Base-by-base conservation (phyloP, 305 asterid species). In the Plantago lanceolata region DNA sequence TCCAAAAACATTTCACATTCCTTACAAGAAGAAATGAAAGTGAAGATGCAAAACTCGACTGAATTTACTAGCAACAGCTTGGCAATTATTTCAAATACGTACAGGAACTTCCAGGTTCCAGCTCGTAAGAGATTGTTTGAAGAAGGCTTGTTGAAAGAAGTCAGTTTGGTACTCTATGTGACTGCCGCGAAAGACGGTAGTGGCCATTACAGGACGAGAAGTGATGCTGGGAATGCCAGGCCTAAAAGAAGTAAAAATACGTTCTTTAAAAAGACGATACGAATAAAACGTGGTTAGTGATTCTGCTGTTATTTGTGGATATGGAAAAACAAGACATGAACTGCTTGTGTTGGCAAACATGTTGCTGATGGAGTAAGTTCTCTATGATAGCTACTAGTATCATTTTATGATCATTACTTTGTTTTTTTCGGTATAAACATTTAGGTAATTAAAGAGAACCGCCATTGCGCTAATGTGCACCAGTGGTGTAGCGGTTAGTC, bases 361-460 rank as follows among this genome's bases (percentile, higher is more conserved):
- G 2, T 20, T 50, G 75, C 43, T 0, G 81, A 65, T 40, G 81
- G 81, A 68, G 80, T 76, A 71, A 60, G 80, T 69, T 35, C 45
- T 29, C 40, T 21, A 0, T n/a, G n/a, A n/a, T n/a, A n/a, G n/a
- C 16, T 14, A 33, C 5, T 40, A n/a, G n/a, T n/a, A n/a, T n/a
- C n/a, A n/a, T n/a, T n/a, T n/a, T n/a, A n/a, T 0, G 11, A 29
- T 29, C 45, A 6, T 29, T 8, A 29, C 61, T n/a, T 59, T 3
- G 3, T 4, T n/a, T 31, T 37, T 37, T 26, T 53, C 21, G 8
- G 1, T 26, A 21, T 15, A 15, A 53, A 53, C 6, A 53, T 20
- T n/a, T n/a, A 40, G 45, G 3, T 40, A 40, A 12, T 40, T 9
- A 40, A 2, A 40, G 15, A 40, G 15, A n/a, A n/a, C n/a, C n/a